Conservation (phyloP, 306 rosid species). For the Spatholobus suberectus region DNA sequence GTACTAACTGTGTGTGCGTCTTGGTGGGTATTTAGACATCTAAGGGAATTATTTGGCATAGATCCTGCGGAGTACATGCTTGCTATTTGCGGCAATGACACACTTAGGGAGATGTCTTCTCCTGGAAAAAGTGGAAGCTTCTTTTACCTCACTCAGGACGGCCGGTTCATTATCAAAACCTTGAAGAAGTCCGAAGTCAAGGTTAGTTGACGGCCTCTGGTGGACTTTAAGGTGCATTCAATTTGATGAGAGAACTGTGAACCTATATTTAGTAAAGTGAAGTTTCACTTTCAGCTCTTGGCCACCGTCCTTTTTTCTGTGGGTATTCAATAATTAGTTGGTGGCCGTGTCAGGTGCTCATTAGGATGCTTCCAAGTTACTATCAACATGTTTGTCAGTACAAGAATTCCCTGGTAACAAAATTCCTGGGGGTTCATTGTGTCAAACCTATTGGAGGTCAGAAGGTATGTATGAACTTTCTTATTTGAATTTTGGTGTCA, state of each 20-base stretch:
- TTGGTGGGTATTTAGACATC: constrained; percentile 52
- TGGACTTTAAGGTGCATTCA: constrained; percentile 34
- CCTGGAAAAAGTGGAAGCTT: constrained; percentile 68
- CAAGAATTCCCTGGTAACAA: constrained; percentile 61
- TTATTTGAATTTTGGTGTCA: not conserved
- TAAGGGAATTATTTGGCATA: constrained; percentile 62
- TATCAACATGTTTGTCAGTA: constrained; percentile 56
- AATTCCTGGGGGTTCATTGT: constrained; percentile 64
- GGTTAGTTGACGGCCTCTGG: constrained; percentile 48
- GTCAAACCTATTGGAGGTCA: constrained; percentile 64
- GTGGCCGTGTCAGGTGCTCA: constrained; percentile 58
- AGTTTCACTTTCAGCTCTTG: constrained; percentile 38
- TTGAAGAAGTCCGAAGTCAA: constrained; percentile 68
- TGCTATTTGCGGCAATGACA: constrained; percentile 61
- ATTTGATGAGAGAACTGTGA: constrained; percentile 15
- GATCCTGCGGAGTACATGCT: constrained; percentile 66
- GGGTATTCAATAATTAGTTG: constrained; percentile 40
- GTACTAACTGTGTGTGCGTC: constrained; percentile 33
- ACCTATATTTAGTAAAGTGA: constrained; percentile 11
- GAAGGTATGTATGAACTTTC: constrained; percentile 49
- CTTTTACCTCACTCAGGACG: constrained; percentile 66
- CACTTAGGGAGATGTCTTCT: constrained; percentile 62
- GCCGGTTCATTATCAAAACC: constrained; percentile 59
- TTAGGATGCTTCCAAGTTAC: constrained; percentile 64
- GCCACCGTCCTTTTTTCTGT: constrained; percentile 19